Evolutionary conservation across 331 rosid genomes (phyloP), one percentile per base, ranked within the genome.

Genomic region (Ulmus americana): DNA sequence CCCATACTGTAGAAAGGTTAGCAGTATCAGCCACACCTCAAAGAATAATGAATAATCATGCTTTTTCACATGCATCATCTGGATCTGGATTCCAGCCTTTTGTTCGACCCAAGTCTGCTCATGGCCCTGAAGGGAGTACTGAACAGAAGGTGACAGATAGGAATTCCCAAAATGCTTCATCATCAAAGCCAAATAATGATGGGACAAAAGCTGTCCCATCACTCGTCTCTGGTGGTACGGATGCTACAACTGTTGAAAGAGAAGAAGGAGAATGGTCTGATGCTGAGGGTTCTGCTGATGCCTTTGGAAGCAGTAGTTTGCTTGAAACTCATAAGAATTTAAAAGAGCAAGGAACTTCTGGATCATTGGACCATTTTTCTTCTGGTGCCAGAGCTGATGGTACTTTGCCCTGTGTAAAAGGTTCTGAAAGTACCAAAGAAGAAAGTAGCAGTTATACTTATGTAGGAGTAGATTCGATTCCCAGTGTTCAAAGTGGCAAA

Each of bases 181-280:
- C 80, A 48, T 67, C 83, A 9, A 87, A 66, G 66, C 66, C 62
- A 10, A 79, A 49, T 68, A 75, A 77, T 35, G 83, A 77, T 69
- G 88, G 70, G 49, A 55, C 63, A 65, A 83, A 76, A 74, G 80
- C 75, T 39, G 76, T 57, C 46, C 71, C 74, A 63, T 62, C 83
- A 48, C 64, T 59, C n/a, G 74, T 71, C 68, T 69, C 67, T 20
- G 71, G 69, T 65, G 70, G 71, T 5, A 63, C 74, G 45, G 77
- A 79, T 50, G 80, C 73, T 56, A 79, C 74, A 64, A 55, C 80
- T 60, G 51, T 68, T 10, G 99, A 94, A 61, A 87, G 95, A 83
- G 99, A 94, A 79, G 99, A 94, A 83, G 99, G 99, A 73, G 99
- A 94, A 75, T 94, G 97, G 97, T 90, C 96, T 56, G 97, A 90